These are phyloP conservation scores for Lunasporangiospora selenospora DNA, from an alignment of 192 early-diverging fungal species.

Conservation along the genomic window DNA sequence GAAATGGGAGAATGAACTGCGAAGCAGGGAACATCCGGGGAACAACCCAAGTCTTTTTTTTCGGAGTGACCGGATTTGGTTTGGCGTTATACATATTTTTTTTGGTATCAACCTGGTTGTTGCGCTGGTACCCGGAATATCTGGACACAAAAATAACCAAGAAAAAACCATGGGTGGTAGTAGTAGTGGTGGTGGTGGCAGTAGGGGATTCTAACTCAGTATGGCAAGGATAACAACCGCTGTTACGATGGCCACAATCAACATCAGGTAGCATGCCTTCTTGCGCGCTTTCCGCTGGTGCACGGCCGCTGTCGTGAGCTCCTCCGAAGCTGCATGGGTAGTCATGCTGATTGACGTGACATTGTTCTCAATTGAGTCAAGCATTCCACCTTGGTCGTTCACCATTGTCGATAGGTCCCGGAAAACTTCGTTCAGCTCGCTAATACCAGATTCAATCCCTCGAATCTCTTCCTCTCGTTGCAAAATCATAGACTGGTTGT, in stretches of 20 bases:
- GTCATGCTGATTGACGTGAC: slow-evolving; percentile 84
- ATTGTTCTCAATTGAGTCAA: slow-evolving; percentile 97
- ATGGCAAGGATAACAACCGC: slow-evolving; percentile 44
- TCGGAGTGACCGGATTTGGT: no score
- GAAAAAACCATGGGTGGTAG: no score
- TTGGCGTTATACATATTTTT: no score
- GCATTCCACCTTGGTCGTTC: slow-evolving; percentile 93
- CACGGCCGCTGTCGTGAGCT: slow-evolving; percentile 80
- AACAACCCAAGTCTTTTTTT: no score
- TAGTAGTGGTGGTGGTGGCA: no score
- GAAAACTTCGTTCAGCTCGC: slow-evolving; percentile 97
- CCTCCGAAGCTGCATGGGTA: slow-evolving; percentile 78
- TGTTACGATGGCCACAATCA: slow-evolving; percentile 75
- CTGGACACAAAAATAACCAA: no score
- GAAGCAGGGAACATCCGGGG: no score
- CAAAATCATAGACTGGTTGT: slow-evolving; percentile 91
- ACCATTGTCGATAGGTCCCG: slow-evolving; percentile 95
- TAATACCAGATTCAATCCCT: slow-evolving; percentile 92
- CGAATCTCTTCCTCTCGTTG: slow-evolving; percentile 94
- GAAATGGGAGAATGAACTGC: no score
- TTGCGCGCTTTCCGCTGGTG: slow-evolving; percentile 82
- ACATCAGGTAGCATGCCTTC: slow-evolving; percentile 83
- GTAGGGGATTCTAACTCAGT: slow-evolving; percentile 10
- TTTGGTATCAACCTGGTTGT: no score
- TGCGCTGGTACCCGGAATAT: no score